Evolutionary conservation across 2,329 filamentous ascomycete species (phyloP), one percentile per base, ranked within the genome.

Genomic region (Hymenoscyphus occultus): DNA sequence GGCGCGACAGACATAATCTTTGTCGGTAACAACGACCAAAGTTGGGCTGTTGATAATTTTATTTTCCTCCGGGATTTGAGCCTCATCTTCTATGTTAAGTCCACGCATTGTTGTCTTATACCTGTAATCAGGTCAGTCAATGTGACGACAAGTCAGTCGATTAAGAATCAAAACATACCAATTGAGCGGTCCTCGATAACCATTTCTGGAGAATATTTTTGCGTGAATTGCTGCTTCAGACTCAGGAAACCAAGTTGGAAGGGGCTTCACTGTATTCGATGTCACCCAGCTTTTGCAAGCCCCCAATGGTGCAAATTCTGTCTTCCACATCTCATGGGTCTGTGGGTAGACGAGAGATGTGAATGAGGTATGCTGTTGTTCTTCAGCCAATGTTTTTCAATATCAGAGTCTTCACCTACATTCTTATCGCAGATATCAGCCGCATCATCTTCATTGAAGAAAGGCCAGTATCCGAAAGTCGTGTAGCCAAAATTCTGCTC

Each of bases 371-470:
- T 22, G 22, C 51, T 62, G 32, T n/a, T 16, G 3, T 62, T 13
- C 3, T 19, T 56, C 19, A 56, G 32, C 16, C 5, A 3, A 13
- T 28, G 12, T 7, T 9, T 28, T 42, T 9, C 19, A 40, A 39
- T 40, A 1, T 56, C 10, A 42, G 31, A 12, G 12, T 2, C 39
- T 16, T 16, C 56, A 19, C 19, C 19, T 56, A 62, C 60, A 32
- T 56, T 39, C 16, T 39, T 28, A 13, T 62, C 35, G 22, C 28
- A 28, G 22, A 65, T 62, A 16, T 61, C 57, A 39, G 48, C 60
- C 2, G 67, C 65, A 56, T 64, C 62, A n/a, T 68, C 64, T 35
- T 63, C 63, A 32, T 65, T 59, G 19, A 69, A 68, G 10, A 68
- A 66, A 31, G 63, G 45, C 63, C 58, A 62, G 59, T 69, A 68